Evolutionary conservation across 192 early-diverging fungal genomes (phyloP).

Genomic region (Coemansia sp.): DNA sequence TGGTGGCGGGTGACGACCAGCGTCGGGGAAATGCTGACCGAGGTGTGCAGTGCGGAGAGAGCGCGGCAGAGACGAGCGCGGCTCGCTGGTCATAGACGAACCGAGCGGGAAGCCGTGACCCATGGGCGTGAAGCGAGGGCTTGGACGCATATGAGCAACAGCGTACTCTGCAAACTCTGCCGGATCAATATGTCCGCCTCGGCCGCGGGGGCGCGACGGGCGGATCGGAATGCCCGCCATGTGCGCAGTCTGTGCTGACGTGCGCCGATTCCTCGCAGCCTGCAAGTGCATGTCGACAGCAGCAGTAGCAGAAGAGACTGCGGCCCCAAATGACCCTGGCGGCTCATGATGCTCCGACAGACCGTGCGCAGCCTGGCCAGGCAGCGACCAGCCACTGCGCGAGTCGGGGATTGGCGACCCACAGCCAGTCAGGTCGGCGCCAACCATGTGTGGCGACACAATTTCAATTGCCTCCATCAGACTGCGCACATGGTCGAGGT

Average conservation of each 20-base stretch:
- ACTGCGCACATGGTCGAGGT: conserved; percentile 44
- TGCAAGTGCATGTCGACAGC: conserved; percentile 21
- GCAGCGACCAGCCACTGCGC: conserved; percentile 45
- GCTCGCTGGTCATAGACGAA: conserved; percentile 26
- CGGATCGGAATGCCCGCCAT: conserved; percentile 32
- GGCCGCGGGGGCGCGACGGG: conserved; percentile 20
- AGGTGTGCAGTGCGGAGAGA: conserved; percentile 24
- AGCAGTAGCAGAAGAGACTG: not conserved
- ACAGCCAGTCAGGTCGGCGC: conserved; percentile 25
- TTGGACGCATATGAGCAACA: conserved; percentile 40
- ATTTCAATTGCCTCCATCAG: conserved; percentile 46
- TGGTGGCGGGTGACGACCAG: conserved; percentile 1
- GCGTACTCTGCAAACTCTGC: conserved; percentile 46
- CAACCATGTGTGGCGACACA: conserved; percentile 42
- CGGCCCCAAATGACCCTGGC: conserved; percentile 16
- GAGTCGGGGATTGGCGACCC: conserved; percentile 39
- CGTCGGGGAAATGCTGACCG: not conserved
- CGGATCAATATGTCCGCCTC: conserved; percentile 33
- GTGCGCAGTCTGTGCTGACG: conserved; percentile 24
- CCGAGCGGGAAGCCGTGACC: conserved; percentile 32
- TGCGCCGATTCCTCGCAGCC: conserved; percentile 36
- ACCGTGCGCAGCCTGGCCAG: conserved; percentile 27
- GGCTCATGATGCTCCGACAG: conserved; percentile 24
- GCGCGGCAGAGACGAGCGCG: conserved; percentile 37
- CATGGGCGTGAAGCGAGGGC: conserved; percentile 45